Evolutionary conservation across 1,139 yeast genomes (phyloP).

Genomic region (Zygosaccharomyces sapae): DNA sequence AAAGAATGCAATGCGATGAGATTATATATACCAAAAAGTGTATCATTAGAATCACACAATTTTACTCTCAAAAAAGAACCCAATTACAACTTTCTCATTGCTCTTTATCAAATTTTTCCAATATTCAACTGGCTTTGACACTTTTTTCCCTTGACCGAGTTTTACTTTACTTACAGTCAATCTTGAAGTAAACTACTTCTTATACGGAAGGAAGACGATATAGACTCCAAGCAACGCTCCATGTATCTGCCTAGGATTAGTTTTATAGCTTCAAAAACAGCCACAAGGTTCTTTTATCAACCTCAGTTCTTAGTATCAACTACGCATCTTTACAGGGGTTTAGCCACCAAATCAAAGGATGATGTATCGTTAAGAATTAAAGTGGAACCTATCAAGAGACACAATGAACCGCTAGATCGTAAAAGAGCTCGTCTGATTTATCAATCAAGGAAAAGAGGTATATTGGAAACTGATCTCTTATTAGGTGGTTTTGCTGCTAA

Average conservation of each 20-base stretch:
- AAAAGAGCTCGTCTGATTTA: constrained; percentile 84
- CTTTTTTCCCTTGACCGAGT: not conserved
- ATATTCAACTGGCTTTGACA: not conserved
- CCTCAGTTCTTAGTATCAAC: not conserved
- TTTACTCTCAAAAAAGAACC: not conserved
- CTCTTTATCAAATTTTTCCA: not conserved
- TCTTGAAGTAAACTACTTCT: not conserved
- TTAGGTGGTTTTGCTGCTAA: constrained; percentile 81
- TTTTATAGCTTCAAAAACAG: not conserved
- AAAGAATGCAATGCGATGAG: not conserved
- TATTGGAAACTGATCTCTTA: constrained; percentile 83
- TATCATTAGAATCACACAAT: not conserved
- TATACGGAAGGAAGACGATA: not conserved
- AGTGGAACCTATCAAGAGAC: constrained; percentile 71
- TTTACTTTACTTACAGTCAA: not conserved
- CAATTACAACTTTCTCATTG: not conserved
- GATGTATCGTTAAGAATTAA: constrained; percentile 41
- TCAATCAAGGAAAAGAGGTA: constrained; percentile 94
- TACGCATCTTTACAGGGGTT: not conserved
- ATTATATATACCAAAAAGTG: not conserved
- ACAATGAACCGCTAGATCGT: constrained; percentile 67
- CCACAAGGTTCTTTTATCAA: not conserved
- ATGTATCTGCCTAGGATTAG: constrained; percentile 1
- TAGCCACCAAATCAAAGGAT: constrained; percentile 10
- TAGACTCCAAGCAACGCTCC: not conserved